phyloP scores from a whole-genome alignment of 1,139 yeast genomes.

The Kurtzmaniella quercitrusa region DNA sequence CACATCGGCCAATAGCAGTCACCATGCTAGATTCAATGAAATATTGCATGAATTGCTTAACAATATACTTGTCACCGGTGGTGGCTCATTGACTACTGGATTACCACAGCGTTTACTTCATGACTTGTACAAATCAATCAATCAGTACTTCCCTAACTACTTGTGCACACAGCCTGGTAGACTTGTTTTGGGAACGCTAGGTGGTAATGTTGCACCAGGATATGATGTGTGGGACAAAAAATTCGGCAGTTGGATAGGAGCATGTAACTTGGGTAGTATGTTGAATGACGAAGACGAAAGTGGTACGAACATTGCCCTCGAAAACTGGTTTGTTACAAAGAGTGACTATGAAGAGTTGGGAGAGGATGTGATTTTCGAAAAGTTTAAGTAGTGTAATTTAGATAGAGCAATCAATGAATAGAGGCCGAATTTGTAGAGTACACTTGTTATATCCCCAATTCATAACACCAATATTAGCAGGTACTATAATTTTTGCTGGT shows the following conservation, averaged over 20 bases:
- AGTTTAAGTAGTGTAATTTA: slow-evolving; percentile 35
- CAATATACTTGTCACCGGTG: slow-evolving; percentile 69
- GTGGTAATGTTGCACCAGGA: slow-evolving; percentile 11
- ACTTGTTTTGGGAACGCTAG: slow-evolving; percentile 18
- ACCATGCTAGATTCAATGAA: slow-evolving; percentile 37
- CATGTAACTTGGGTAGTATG: slow-evolving; percentile 57
- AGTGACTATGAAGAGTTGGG: slow-evolving; percentile 61
- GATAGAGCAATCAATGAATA: neutral
- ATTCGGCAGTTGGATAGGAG: slow-evolving; percentile 64
- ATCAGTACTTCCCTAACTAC: slow-evolving; percentile 48
- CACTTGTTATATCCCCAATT: neutral
- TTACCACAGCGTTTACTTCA: slow-evolving; percentile 58
- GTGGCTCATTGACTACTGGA: slow-evolving; percentile 56
- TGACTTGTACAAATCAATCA: slow-evolving; percentile 49
- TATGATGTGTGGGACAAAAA: slow-evolving; percentile 48
- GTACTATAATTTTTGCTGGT: neutral
- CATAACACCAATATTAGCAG: neutral
- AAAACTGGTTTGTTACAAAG: slow-evolving; percentile 52
- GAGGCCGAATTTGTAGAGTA: neutral
- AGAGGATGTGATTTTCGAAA: slow-evolving; percentile 52
- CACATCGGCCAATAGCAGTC: slow-evolving; percentile 17
- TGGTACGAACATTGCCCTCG: slow-evolving; percentile 41
- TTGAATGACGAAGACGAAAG: slow-evolving; percentile 41
- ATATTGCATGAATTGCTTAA: slow-evolving; percentile 41
- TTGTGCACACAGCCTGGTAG: slow-evolving; percentile 21